These are phyloP conservation scores for Populus pruinosa DNA, from an alignment of 345 rosid species.

Conservation along the genomic window DNA sequence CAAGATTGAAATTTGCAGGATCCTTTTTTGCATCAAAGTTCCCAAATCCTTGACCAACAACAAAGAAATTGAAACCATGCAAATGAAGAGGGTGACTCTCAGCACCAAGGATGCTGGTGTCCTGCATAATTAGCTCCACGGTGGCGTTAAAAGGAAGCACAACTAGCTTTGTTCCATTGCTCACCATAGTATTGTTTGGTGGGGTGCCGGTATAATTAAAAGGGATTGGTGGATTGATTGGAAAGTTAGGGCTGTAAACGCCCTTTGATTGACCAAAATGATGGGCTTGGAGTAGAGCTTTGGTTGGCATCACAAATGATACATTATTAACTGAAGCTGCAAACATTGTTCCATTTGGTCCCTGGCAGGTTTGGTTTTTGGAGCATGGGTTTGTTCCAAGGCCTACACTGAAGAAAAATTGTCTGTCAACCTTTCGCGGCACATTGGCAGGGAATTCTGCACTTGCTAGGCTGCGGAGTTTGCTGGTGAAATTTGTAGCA, in stretches of 20 bases:
- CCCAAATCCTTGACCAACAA: slow-evolving; percentile 19
- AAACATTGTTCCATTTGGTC: slow-evolving; percentile 16
- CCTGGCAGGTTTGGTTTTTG: slow-evolving; percentile 6
- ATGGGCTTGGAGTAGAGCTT: slow-evolving; percentile 11
- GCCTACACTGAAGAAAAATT: slow-evolving; percentile 11
- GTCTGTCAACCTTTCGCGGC: slow-evolving; percentile 7
- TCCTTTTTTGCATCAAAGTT: slow-evolving; percentile 10
- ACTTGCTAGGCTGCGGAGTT: slow-evolving; percentile 7
- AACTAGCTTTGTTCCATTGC: slow-evolving; percentile 7
- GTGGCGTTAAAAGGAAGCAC: slow-evolving; percentile 16
- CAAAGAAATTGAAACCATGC: slow-evolving; percentile 16
- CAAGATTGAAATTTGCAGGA: slow-evolving; percentile 10
- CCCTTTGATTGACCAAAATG: slow-evolving; percentile 6
- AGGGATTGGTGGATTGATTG: not conserved
- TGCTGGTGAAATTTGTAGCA: not conserved
- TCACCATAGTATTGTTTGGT: slow-evolving; percentile 18
- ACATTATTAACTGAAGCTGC: slow-evolving; percentile 14
- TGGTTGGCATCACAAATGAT: slow-evolving; percentile 13
- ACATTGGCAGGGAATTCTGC: slow-evolving; percentile 14
- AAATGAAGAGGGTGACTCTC: slow-evolving; percentile 18
- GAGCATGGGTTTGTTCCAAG: slow-evolving; percentile 12
- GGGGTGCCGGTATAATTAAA: slow-evolving; percentile 14
- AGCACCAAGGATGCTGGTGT: slow-evolving; percentile 7
- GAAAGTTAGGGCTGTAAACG: slow-evolving; percentile 7
- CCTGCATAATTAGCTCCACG: slow-evolving; percentile 18